Evolutionary conservation across 352 stramenopile genomes (phyloP).

Genomic region (Phytophthora europaea): DNA sequence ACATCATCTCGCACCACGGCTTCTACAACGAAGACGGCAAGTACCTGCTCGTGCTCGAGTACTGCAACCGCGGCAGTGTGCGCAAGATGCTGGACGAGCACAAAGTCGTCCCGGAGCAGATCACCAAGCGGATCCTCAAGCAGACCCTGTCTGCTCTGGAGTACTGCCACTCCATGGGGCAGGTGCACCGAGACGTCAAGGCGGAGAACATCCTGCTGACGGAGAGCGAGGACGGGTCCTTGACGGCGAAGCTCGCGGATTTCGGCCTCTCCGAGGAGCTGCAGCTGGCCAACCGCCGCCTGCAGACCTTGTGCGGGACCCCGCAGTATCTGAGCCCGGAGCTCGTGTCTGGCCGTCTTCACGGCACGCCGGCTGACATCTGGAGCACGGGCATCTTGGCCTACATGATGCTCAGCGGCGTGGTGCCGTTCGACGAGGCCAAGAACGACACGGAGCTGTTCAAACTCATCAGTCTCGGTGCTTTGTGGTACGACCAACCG

Average conservation of each 20-base stretch:
- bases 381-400: conserved; percentile 97
- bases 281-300: conserved; percentile 85
- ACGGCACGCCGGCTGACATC: conserved; percentile 95
- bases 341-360: conserved; percentile 92
- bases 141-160: conserved; percentile 80
- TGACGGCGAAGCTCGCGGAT: conserved; percentile 92
- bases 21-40: conserved; percentile 82
- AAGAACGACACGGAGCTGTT: conserved; percentile 62
- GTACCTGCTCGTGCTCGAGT: conserved; percentile 91
- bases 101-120: conserved; percentile 67
- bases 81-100: conserved; percentile 77
- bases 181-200: conserved; percentile 93
- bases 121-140: conserved; percentile 79
- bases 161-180: conserved; percentile 90
- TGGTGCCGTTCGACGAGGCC: conserved; percentile 67
- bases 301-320: conserved; percentile 96
- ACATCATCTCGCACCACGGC: conserved; percentile 86
- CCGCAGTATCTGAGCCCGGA: conserved; percentile 97
- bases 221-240: conserved; percentile 78
- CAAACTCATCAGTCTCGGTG: conserved; percentile 91
- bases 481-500: conserved; percentile 93
- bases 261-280: conserved; percentile 93
- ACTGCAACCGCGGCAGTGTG: conserved; percentile 85
- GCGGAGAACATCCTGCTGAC: conserved; percentile 89
- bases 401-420: conserved; percentile 90